A percentile compares a stretch with the other conserved stretches of the same genome.
Conservation (phyloP, 2,329 filamentous ascomycete genomes). For the Zalaria obscura region DNA sequence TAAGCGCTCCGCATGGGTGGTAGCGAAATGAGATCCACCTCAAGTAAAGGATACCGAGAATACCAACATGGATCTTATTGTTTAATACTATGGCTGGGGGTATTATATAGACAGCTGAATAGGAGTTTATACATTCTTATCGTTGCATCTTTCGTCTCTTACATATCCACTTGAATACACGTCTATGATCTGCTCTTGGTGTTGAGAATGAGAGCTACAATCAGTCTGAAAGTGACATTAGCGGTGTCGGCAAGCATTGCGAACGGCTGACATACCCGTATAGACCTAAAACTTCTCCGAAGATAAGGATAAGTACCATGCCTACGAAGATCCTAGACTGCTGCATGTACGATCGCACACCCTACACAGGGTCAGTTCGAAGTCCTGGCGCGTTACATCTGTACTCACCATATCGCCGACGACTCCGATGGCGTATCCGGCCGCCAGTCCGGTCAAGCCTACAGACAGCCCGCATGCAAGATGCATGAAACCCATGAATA, state of each 20-base stretch:
- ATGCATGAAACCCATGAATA: slow-evolving; percentile 91
- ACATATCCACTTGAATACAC: not conserved
- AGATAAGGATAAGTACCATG: slow-evolving; percentile 98
- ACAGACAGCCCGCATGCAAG: slow-evolving; percentile 82
- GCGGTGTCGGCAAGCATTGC: not conserved
- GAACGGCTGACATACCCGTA: slow-evolving; percentile 59
- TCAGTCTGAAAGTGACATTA: slow-evolving; percentile 45
- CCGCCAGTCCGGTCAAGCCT: slow-evolving; percentile 80
- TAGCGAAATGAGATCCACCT: not conserved
- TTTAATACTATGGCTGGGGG: too few species aligned
- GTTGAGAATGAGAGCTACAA: slow-evolving; percentile 87
- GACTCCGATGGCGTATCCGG: slow-evolving; percentile 90
- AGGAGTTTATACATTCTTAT: too few species aligned
- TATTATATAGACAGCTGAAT: too few species aligned
- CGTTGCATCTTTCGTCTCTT: too few species aligned
- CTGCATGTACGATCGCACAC: slow-evolving; percentile 89
- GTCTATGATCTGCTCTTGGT: slow-evolving; percentile 55
- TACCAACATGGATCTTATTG: too few species aligned
- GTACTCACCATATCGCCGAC: slow-evolving; percentile 70
- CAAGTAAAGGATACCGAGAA: too few species aligned
- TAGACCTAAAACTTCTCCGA: slow-evolving; percentile 89
- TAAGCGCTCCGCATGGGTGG: not conserved
- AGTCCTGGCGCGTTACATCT: not conserved
- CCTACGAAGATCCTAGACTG: slow-evolving; percentile 94
- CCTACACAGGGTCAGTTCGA: slow-evolving; percentile 22